These are phyloP conservation scores for Cornus florida DNA, from an alignment of 148 eudicot species.

Conservation along the genomic window DNA sequence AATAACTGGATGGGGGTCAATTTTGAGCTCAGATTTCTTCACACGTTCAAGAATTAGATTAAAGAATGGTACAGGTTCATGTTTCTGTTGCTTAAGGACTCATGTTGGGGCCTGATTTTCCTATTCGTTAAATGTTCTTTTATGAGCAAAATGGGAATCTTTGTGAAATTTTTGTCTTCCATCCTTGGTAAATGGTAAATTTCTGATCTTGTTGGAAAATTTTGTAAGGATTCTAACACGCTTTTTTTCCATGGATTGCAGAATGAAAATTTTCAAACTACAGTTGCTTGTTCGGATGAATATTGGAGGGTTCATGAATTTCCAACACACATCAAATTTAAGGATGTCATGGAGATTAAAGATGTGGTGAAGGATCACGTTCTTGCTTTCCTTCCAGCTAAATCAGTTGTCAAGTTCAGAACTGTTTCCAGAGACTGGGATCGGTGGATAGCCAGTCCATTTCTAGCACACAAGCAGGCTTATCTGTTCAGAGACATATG, in stretches of 20 bases:
- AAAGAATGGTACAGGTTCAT: not conserved
- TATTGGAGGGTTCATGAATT: no score
- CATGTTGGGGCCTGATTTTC: not conserved
- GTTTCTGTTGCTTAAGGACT: not conserved
- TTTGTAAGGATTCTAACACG: not conserved
- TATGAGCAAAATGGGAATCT: not conserved
- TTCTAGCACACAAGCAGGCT: slow-evolving; percentile 18
- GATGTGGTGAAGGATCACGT: slow-evolving; percentile 17
- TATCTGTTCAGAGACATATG: not conserved
- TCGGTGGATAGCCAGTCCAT: slow-evolving; percentile 15
- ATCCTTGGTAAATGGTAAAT: not conserved
- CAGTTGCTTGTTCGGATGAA: not conserved
- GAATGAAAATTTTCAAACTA: not conserved
- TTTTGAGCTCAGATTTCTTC: not conserved
- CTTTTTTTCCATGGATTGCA: not conserved
- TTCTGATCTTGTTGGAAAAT: not conserved
- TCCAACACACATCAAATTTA: slow-evolving; percentile 6
- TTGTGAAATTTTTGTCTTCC: not conserved
- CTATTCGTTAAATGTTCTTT: not conserved
- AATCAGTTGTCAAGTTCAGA: slow-evolving; percentile 19
- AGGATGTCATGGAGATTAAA: slow-evolving; percentile 12
- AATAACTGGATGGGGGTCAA: not conserved
- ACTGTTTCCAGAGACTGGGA: slow-evolving; percentile 22
- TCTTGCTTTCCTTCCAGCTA: slow-evolving; percentile 24
- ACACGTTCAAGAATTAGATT: not conserved